Conservation (phyloP, 257 asterid species). For the Nemophila menziesii region DNA sequence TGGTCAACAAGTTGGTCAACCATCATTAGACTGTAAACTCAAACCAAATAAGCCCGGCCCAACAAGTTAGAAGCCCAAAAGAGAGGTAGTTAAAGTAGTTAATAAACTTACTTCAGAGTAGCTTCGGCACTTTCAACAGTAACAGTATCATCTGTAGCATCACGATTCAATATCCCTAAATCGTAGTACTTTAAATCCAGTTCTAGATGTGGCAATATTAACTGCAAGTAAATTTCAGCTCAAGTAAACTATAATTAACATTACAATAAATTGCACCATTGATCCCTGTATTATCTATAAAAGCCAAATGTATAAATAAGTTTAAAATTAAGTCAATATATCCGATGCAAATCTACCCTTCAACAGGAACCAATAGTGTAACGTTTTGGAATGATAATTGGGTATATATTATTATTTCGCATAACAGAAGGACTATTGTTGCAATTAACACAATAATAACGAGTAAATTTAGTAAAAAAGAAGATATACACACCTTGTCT, state of each 20-base stretch:
- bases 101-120: constrained; percentile 60
- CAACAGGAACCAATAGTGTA: too few relatives aligned
- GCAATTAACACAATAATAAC: too few relatives aligned
- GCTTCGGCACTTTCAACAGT: constrained; percentile 94
- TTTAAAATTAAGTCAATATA: too few relatives aligned
- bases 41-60: background rate
- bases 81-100: background rate
- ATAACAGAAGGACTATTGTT: too few relatives aligned
- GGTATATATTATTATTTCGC: too few relatives aligned
- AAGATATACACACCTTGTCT: constrained; percentile 46
- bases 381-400: too few relatives aligned
- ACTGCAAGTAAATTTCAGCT: constrained; percentile 27
- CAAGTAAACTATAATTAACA: constrained; percentile 1
- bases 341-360: too few relatives aligned
- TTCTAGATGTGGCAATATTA: constrained; percentile 74
- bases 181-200: constrained; percentile 82
- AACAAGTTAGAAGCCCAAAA: background rate
- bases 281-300: too few relatives aligned
- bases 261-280: background rate
- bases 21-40: background rate
- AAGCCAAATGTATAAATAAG: background rate
- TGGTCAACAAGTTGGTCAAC: constrained; percentile 15
- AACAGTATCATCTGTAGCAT: constrained; percentile 69
- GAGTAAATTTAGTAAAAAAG: background rate
- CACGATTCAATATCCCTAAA: constrained; percentile 77